These are phyloP conservation scores for Chondrus crispus DNA, from an alignment of 23 red algal genomes.

Conservation along the genomic window DNA sequence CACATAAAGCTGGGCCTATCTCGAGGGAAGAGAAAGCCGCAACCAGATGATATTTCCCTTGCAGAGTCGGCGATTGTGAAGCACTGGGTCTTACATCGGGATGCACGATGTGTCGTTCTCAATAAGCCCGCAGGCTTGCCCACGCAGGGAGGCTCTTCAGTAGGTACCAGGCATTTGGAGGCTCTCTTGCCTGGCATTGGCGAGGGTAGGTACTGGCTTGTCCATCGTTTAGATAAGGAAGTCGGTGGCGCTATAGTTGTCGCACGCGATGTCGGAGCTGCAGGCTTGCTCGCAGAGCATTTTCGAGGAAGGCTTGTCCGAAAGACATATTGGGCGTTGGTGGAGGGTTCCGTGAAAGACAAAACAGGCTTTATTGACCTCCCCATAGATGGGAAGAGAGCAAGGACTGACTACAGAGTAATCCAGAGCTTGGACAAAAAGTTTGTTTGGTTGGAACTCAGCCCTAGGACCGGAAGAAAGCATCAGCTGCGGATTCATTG, in stretches of 20 bases:
- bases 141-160: neutral
- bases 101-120: constrained; percentile 43
- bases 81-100: constrained; percentile 30
- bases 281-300: constrained; percentile 13
- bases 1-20: constrained; percentile 54
- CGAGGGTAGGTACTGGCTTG: constrained; percentile 47
- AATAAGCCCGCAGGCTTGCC: constrained; percentile 62
- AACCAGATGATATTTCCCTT: constrained; percentile 44
- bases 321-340: constrained; percentile 65
- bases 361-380: constrained; percentile 47
- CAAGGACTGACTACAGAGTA: constrained; percentile 53
- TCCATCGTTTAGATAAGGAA: constrained; percentile 63
- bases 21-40: constrained; percentile 43
- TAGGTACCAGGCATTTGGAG: neutral
- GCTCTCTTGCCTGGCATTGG: constrained; percentile 38
- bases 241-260: constrained; percentile 55
- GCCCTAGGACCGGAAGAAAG: constrained; percentile 58
- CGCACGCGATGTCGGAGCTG: constrained; percentile 60
- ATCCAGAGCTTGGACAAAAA: constrained; percentile 53
- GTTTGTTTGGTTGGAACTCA: constrained; percentile 64
- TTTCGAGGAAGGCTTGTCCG: constrained; percentile 43
- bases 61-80: constrained; percentile 23
- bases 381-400: constrained; percentile 41
- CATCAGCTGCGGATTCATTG: constrained; percentile 69
- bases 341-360: constrained; percentile 10